Evolutionary conservation across 768 basidiomycete genomes (phyloP), one percentile per base, ranked within the genome.

Genomic region (Vararia minispora): DNA sequence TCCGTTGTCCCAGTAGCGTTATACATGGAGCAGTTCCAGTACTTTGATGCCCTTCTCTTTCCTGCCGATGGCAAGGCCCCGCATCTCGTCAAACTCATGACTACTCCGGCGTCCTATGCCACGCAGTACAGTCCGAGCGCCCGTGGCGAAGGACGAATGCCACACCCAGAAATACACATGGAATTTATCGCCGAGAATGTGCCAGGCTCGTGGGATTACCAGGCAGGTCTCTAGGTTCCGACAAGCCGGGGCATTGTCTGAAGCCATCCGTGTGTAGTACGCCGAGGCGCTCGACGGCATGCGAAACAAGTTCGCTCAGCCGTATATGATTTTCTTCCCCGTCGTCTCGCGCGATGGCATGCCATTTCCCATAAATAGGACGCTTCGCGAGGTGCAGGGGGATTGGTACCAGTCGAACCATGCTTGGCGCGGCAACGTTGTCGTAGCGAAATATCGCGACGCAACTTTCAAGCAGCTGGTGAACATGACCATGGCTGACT

Each of bases 141-240:
- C 39, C n/a, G n/a, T n/a, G 58, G 66, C 21, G 67, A 68, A 23
- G 60, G 74, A 32, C 75, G 78, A 37, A 71, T 83, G 65, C 85
- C 85, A 0, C 85, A 88, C 56, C 85, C 85, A 9, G 83, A 87
- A 56, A 72, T 83, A 28, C 74, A 81, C 53, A 88, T 88, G 84
- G 82, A 87, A 58, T 82, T 79, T 58, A 76, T 88, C 49, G 82
- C 80, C 52, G 81, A 86, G 59, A 70, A 72, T 37, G 78, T 76
- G 23, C 59, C 73, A 13, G 69, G 75, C 41, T 72, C 76, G 12
- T 87, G 84, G 83, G 71, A 72, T 51, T 82, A 74, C 55, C 73
- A 79, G 61, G 83, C 83, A 45, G 49, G 65, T 57, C 20, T n/a
- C n/a, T n/a, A n/a, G n/a, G n/a, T n/a, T n/a, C n/a, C n/a, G n/a